Evolutionary conservation across 2,329 filamentous ascomycete genomes (phyloP).

Genomic region (Ciborinia camelliae): DNA sequence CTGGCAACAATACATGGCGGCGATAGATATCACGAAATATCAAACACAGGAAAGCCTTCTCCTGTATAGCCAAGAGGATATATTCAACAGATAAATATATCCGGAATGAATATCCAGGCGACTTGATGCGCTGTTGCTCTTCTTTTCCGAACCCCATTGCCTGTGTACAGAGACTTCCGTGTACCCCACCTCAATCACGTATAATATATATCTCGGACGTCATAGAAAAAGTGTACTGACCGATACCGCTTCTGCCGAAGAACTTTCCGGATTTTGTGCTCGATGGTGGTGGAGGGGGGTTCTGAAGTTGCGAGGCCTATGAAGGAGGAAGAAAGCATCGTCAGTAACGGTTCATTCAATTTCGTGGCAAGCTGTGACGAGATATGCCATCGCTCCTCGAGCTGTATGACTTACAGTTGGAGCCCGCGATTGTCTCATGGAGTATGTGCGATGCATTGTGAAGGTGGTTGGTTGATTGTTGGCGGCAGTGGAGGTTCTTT

Average conservation of each 20-base stretch:
- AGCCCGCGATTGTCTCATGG: constrained; percentile 94
- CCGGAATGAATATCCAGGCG: background rate
- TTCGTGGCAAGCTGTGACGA: background rate
- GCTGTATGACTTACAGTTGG: constrained; percentile 69
- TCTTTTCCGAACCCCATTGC: background rate
- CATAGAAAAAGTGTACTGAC: constrained; percentile 47
- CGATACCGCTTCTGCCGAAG: constrained; percentile 82
- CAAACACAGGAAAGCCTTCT: background rate
- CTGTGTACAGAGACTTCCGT: background rate
- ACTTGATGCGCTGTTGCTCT: background rate
- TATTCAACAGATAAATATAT: background rate
- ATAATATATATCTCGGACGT: constrained; percentile 17
- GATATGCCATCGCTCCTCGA: background rate
- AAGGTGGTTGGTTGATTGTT: constrained; percentile 25
- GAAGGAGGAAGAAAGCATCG: background rate
- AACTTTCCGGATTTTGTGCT: constrained; percentile 87
- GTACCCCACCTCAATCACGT: background rate
- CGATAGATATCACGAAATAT: background rate
- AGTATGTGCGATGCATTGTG: constrained; percentile 95
- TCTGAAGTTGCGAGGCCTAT: constrained; percentile 63
- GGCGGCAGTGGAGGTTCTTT: background rate
- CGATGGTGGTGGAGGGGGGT: constrained; percentile 86
- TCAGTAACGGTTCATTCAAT: constrained; percentile 18
- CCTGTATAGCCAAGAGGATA: background rate
- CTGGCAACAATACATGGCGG: background rate